Base-by-base conservation (phyloP, 1,139 yeast species). In the Eremothecium gossypii region DNA sequence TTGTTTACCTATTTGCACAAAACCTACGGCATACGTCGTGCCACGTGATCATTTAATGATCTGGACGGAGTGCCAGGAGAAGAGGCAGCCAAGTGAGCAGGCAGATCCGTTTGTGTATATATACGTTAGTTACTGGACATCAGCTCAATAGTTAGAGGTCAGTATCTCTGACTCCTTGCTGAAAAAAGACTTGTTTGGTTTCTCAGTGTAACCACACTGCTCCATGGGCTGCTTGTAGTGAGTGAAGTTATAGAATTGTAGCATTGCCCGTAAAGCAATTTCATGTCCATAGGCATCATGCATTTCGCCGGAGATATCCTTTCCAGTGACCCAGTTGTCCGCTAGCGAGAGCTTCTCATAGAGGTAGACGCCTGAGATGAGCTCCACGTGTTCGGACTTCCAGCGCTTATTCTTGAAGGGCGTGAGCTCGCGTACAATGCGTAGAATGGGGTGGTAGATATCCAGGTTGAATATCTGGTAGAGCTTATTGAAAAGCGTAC, bases 381-480 rank as follows among this genome's bases (percentile, higher is more conserved):
- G 67, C 52, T 87, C 96, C 97, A 93, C 91, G 58, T 91, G 93
- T 49, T 79, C 75, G 10, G 87, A 76, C 53, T 87, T 81, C 99
- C 99, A 91, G 61, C 89, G 87, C 46, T 94, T 77, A 13, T 96
- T 96, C 52, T 85, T 89, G 61, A 82, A 86, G 0, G 97, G 96
- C 0, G 89, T 79, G 40, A 87, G 71, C 48, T 85, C 81, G 59
- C 85, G 87, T 47, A 89, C 68, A 1, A 80, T 73, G 54, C 79
- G 81, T 50, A 89, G 67, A 2, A 84, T 78, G 2, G 94, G 87
- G 36, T 67, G 68, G 63, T 83, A 79, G 27, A 87, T 62, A n/a
- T 73, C 70, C 11, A 67, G 60, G 54, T 83, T 86, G 51, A 79
- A 78, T 36, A 83, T 45, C 17, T 52, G 51, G 41, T 58, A 61